Evolutionary conservation across 2,329 filamentous ascomycete genomes (phyloP).

Genomic region (Pseudonectria foliicola): DNA sequence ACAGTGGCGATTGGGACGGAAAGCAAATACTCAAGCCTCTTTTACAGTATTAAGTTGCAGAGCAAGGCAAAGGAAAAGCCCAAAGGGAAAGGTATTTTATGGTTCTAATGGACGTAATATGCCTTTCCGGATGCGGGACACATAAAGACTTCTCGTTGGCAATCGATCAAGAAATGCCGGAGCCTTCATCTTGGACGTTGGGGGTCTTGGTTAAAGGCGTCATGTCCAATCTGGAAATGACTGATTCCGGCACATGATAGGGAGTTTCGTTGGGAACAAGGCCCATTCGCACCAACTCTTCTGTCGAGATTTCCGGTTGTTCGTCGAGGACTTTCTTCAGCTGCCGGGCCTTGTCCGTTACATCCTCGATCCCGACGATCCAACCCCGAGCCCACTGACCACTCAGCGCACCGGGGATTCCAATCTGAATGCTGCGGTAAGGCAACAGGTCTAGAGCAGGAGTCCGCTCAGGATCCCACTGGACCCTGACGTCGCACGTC

Average conservation of each 20-base stretch:
- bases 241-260: conserved; percentile 33
- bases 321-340: conserved; percentile 41
- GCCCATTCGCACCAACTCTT: conserved; percentile 30
- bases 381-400: conserved; percentile 41
- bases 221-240: conserved; percentile 29
- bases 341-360: conserved; percentile 44
- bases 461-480: conserved; percentile 57
- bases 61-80: conserved; percentile 2
- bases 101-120: conserved; percentile 12
- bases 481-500: conserved; percentile 40
- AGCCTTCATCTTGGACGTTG: too few relatives aligned
- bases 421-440: conserved; percentile 55
- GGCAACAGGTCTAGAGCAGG: conserved; percentile 35
- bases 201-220: not conserved
- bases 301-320: conserved; percentile 24
- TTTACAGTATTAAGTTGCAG: conserved; percentile 15
- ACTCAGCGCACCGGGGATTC: conserved; percentile 42
- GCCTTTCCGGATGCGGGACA: too few relatives aligned
- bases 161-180: too few relatives aligned
- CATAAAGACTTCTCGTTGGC: too few relatives aligned
- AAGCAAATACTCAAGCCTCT: conserved; percentile 19
- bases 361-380: conserved; percentile 50
- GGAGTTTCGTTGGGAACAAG: conserved; percentile 39
- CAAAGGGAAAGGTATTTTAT: conserved; percentile 6
- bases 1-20: conserved; percentile 15